These are phyloP conservation scores for Nakazawaea peltata DNA, from an alignment of 805 yeast genomes.

Conservation along the genomic window DNA sequence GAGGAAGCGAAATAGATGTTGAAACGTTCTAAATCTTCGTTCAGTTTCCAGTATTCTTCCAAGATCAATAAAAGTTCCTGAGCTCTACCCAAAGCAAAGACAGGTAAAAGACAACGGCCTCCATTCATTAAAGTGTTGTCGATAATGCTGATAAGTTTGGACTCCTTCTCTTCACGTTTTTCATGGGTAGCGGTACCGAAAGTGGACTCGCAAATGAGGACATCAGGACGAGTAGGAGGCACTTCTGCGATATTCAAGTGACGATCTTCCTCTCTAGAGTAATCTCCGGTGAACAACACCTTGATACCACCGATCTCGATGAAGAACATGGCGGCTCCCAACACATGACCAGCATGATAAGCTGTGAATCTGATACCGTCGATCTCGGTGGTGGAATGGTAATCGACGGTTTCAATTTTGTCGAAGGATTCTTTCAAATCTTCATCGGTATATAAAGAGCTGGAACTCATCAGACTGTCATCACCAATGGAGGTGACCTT, in stretches of 20 bases:
- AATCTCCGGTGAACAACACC: constrained; percentile 90
- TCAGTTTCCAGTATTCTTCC: constrained; percentile 90
- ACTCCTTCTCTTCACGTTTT: constrained; percentile 80
- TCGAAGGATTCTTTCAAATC: constrained; percentile 86
- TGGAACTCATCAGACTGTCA: constrained; percentile 34
- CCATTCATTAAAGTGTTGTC: constrained; percentile 82
- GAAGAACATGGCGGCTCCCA: constrained; percentile 97
- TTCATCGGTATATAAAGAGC: constrained; percentile 76
- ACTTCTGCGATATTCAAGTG: constrained; percentile 94
- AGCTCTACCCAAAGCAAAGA: constrained; percentile 94
- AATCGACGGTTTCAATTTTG: constrained; percentile 87
- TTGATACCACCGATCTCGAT: constrained; percentile 91
- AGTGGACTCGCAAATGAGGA: constrained; percentile 89
- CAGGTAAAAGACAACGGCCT: constrained; percentile 88
- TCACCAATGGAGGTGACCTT: constrained; percentile 66
- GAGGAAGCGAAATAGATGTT: constrained; percentile 89
- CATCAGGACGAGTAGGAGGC: constrained; percentile 81
- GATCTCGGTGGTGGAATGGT: constrained; percentile 90
- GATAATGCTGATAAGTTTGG: constrained; percentile 68
- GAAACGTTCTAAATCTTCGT: constrained; percentile 73
- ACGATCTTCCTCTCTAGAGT: constrained; percentile 91
- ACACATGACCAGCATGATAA: constrained; percentile 98
- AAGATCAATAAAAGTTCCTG: constrained; percentile 85
- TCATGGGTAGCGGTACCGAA: constrained; percentile 98
- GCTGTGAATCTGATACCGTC: constrained; percentile 96